Conservation (phyloP, 768 basidiomycete genomes). For the Kwoniella pini region DNA sequence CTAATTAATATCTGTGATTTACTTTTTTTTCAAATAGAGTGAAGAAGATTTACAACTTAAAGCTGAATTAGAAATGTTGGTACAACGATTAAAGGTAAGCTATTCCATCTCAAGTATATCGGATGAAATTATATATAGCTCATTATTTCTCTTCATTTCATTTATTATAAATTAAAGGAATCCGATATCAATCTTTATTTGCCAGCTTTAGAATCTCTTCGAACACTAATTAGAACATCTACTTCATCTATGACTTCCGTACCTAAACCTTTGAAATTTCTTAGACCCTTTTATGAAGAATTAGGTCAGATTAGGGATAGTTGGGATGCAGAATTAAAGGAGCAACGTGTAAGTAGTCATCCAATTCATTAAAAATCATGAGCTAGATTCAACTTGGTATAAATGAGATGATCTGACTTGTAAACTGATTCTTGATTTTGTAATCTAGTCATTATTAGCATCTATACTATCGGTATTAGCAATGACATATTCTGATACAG, state of each 20-base stretch:
- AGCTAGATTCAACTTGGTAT: too few relatives aligned
- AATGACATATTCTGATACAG: constrained; percentile 99
- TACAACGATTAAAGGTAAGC: constrained; percentile 84
- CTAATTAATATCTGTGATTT: too few relatives aligned
- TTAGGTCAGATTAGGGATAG: constrained; percentile 78
- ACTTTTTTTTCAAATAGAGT: constrained; percentile 3
- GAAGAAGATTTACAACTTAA: constrained; percentile 94
- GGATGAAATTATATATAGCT: too few relatives aligned
- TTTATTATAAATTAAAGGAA: constrained; percentile 64
- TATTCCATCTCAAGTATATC: too few relatives aligned
- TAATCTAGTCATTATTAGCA: constrained; percentile 82
- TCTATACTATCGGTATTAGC: constrained; percentile 97
- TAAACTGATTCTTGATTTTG: neutral
- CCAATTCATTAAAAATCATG: neutral
- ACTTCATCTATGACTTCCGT: constrained; percentile 99
- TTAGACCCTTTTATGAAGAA: constrained; percentile 86
- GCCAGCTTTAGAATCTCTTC: constrained; percentile 87
- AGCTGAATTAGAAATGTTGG: constrained; percentile 93
- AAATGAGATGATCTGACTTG: too few relatives aligned
- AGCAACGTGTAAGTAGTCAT: constrained; percentile 45
- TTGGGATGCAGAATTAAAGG: constrained; percentile 67
- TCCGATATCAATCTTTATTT: constrained; percentile 77
- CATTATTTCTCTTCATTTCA: neutral
- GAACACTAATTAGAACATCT: constrained; percentile 90
- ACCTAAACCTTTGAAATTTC: constrained; percentile 97